These are phyloP conservation scores for Kluyveromyces aestuarii DNA, from an alignment of 805 yeast species.

Conservation along the genomic window DNA sequence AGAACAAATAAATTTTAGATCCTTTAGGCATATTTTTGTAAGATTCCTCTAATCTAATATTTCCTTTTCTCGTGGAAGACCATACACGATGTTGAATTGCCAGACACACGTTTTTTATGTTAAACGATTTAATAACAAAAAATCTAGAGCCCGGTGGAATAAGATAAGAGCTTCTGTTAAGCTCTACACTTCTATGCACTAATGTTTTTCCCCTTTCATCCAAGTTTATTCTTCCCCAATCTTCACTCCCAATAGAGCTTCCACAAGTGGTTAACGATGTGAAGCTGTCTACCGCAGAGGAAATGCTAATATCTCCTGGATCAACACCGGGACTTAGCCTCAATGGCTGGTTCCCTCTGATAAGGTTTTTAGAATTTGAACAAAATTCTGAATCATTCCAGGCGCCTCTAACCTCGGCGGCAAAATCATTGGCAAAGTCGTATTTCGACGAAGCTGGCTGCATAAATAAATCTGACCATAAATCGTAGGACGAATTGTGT, in stretches of 20 bases:
- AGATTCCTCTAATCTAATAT: constrained; percentile 40
- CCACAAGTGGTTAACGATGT: background rate
- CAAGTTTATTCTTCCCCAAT: background rate
- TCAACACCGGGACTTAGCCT: background rate
- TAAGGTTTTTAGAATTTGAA: background rate
- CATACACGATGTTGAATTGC: constrained; percentile 43
- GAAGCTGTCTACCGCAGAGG: background rate
- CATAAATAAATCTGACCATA: constrained; percentile 2
- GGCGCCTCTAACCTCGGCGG: background rate
- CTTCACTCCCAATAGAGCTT: background rate
- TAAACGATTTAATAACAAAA: constrained; percentile 50
- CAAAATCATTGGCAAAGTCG: background rate
- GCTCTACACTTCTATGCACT: background rate
- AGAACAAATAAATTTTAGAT: constrained; percentile 39
- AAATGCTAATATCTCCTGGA: background rate
- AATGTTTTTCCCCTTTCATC: background rate
- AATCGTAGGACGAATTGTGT: background rate
- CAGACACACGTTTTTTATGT: constrained; percentile 38
- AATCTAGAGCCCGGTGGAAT: constrained; percentile 29
- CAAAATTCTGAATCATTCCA: background rate
- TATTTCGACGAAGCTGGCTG: background rate
- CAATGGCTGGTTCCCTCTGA: background rate
- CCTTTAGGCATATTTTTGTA: constrained; percentile 17
- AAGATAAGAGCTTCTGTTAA: background rate
- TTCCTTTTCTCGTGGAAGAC: constrained; percentile 54